Evolutionary conservation across 2,329 filamentous ascomycete species (phyloP), one percentile per base, ranked within the genome.

Genomic region (Sclerotinia sclerotiorum): DNA sequence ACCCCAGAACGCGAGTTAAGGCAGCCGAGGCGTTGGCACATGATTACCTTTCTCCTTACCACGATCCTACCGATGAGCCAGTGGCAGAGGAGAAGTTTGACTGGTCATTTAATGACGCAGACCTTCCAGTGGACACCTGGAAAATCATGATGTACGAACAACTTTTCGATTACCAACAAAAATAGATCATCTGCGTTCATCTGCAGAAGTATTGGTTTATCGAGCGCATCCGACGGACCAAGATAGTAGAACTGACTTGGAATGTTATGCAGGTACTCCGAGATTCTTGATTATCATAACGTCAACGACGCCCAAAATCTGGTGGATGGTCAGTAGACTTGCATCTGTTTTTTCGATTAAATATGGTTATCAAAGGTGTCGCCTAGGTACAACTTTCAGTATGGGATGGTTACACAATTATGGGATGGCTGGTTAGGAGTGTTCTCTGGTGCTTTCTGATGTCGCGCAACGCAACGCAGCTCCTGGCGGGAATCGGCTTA

Each of bases 101-200:
- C 79, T 99, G 95, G 95, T 97, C 94, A 66, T 99, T 99, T 82
- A 98, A 98, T 80, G 95, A 99, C 76, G 95, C 94, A 60, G 95
- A 99, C 78, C 84, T 99, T 68, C 94, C 95, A 0, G 94, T 98
- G 63, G 95, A 99, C 78, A 97, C 94, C n/a, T 99, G 95, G 95
- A 99, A 99, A 84, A 97, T 99, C 79, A 99, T 98, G 95, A 99
- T 99, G 95, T 97, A 85, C 78, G 90, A 75, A 70, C 75, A 76
- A 77, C 73, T 77, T 72, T 72, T 73, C 69, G 74, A 76, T 61
- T 67, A 74, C 70, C 72, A 69, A 69, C 71, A 66, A 69, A 69
- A 48, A 69, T 58, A 67, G 46, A 51, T 42, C 27, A 42, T 58
- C 24, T 44, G 55, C 44, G 32, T 61, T 67, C 24, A 61, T 67